A percentile compares a stretch with the other conserved stretches of the same genome.
phyloP scores from a whole-genome alignment of 192 early-diverging fungal species.

The Podila horticola region DNA sequence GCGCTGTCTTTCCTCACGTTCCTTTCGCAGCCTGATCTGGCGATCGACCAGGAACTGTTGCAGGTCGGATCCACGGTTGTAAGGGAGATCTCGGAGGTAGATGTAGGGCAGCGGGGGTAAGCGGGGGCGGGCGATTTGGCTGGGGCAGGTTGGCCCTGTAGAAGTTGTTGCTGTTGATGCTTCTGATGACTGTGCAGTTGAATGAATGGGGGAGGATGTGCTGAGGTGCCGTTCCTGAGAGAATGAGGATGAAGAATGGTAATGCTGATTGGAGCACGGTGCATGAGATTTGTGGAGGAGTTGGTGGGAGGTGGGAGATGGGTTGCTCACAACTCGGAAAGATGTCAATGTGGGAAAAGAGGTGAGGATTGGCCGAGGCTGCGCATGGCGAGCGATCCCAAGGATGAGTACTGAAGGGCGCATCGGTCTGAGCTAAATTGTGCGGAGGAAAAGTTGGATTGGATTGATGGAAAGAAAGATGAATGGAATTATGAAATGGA shows the following conservation, averaged over 20 bases:
- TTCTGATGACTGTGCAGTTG: not conserved
- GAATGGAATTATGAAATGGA: too few relatives aligned
- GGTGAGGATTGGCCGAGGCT: not conserved
- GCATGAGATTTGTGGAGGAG: not conserved
- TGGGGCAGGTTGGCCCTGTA: slow-evolving; percentile 13
- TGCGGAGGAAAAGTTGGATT: not conserved
- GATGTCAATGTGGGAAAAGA: not conserved
- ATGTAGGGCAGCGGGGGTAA: slow-evolving; percentile 46
- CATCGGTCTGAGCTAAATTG: not conserved
- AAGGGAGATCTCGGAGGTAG: slow-evolving; percentile 46
- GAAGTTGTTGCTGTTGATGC: not conserved
- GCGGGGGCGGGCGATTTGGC: slow-evolving; percentile 26
- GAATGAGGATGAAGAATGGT: not conserved
- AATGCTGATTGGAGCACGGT: too few relatives aligned
- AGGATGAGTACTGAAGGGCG: not conserved
- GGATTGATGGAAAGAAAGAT: not conserved
- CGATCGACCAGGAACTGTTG: slow-evolving; percentile 42
- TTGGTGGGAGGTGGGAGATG: not conserved
- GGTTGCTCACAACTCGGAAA: not conserved
- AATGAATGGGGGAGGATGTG: not conserved
- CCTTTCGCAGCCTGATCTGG: slow-evolving; percentile 42
- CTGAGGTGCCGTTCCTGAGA: not conserved
- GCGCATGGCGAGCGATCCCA: not conserved
- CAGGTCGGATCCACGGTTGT: slow-evolving; percentile 24
- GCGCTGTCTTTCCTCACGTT: slow-evolving; percentile 9